Evolutionary conservation across 2,329 filamentous ascomycete genomes (phyloP).

Genomic region (Eutypa lata): DNA sequence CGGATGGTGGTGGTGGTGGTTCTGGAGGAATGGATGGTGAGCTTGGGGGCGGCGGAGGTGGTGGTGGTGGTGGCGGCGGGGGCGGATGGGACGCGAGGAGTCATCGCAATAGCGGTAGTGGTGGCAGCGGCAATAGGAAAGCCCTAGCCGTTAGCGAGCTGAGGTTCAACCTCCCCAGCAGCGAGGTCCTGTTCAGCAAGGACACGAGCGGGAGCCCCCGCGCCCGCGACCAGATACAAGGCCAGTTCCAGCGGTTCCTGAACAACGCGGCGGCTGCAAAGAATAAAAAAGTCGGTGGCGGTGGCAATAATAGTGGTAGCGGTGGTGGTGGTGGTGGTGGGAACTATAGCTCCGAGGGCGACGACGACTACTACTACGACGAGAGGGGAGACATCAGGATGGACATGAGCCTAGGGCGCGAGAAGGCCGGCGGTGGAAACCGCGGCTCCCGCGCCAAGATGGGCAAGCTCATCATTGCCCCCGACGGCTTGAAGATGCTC

Average conservation of each 20-base stretch:
- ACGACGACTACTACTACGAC: slow-evolving; percentile 27
- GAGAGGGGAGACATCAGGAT: slow-evolving; percentile 38
- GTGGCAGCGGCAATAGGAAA: slow-evolving; percentile 19
- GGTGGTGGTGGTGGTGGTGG: background rate
- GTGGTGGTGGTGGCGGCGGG: background rate
- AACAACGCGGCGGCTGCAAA: slow-evolving; percentile 21
- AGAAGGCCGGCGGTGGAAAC: slow-evolving; percentile 82
- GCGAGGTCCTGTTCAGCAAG: slow-evolving; percentile 41
- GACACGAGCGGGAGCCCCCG: slow-evolving; percentile 21
- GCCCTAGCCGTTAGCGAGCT: slow-evolving; percentile 68
- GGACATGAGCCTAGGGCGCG: slow-evolving; percentile 74
- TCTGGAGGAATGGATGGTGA: too few relatives aligned
- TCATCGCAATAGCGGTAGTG: too few relatives aligned
- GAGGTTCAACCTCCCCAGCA: slow-evolving; percentile 79
- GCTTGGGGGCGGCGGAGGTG: too few relatives aligned
- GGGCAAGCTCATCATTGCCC: slow-evolving; percentile 85
- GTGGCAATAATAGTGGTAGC: background rate
- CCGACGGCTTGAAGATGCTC: slow-evolving; percentile 92
- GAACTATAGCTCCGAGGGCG: slow-evolving; percentile 31
- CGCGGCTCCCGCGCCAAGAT: slow-evolving; percentile 85
- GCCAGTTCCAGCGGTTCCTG: slow-evolving; percentile 22
- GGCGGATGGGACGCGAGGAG: slow-evolving; percentile 23
- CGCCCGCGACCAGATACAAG: slow-evolving; percentile 36
- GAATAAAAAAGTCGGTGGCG: background rate
- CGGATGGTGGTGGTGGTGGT: slow-evolving; percentile 19